Base-by-base conservation (phyloP, 768 basidiomycete species). In the Inosperma sp. region DNA sequence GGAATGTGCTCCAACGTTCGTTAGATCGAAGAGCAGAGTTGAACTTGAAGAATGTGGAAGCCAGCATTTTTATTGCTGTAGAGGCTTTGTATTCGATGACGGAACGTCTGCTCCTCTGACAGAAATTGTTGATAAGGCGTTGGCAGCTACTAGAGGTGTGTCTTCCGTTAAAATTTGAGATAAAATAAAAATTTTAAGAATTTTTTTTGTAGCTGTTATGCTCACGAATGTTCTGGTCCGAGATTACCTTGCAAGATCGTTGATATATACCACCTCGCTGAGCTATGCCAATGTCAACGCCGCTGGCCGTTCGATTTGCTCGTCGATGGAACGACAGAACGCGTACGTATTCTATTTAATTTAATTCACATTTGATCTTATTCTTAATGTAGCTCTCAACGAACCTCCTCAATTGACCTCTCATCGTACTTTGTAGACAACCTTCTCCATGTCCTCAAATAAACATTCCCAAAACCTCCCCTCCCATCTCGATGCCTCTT, bases 21-120 rank as follows among this genome's bases (percentile, higher is more conserved):
- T 52, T 71, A 14, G 48, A 62, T 2, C 69, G 72, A 37, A 62
- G 66, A n/a, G 61, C 64, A 0, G 67, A 61, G 30, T 58, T n/a
- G n/a, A n/a, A n/a, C n/a, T n/a, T 82, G 13, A 58, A 56, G 48
- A 53, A 57, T 0, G 81, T 79, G 0, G 64, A 68, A 22, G 55
- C 34, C 45, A 83, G 72, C 57, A 67, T 89, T 3, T 96, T 94
- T 61, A 66, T 98, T 10, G 83, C 90, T 0, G 83, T 96, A 6
- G 95, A 98, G 73, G 85, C 82, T 30, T 66, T 97, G 37, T 97
- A 97, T 59, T 89, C 86, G 50, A 98, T 98, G 95, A 98, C 57
- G 95, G 95, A 12, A 95, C 93, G 22, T 77, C 95, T 52, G 77
- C 86, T 0, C 93, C 92, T 0, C 72, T 98, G 23, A 47, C 47